Evolutionary conservation across 2,329 filamentous ascomycete species (phyloP).

Genomic region (Aspergillus sclerotialis): DNA sequence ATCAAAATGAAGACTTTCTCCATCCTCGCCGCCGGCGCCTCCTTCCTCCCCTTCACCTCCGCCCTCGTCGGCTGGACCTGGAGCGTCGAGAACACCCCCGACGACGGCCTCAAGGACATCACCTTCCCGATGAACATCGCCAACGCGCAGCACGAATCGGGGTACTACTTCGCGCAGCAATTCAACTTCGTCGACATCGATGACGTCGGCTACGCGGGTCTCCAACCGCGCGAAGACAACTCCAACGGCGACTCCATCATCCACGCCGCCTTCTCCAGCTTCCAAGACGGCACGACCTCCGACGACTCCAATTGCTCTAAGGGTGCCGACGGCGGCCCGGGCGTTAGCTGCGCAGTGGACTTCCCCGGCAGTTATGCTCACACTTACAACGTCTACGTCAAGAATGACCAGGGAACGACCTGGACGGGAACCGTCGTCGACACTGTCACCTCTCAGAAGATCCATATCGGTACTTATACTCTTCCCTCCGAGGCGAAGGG

Average conservation of each 20-base stretch:
- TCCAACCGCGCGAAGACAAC: slow-evolving; percentile 14
- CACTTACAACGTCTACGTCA: slow-evolving; percentile 14
- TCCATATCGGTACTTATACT: slow-evolving; percentile 20
- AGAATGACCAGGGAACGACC: slow-evolving; percentile 16
- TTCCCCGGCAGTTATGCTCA: slow-evolving; percentile 12
- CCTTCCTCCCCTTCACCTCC: slow-evolving; percentile 5
- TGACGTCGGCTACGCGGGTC: slow-evolving; percentile 21
- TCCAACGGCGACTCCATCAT: slow-evolving; percentile 12
- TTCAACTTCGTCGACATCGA: slow-evolving; percentile 14
- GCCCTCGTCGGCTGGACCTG: slow-evolving; percentile 11
- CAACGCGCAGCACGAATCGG: slow-evolving; percentile 12
- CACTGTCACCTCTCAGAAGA: slow-evolving; percentile 9
- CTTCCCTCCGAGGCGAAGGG: slow-evolving; percentile 15
- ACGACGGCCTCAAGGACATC: slow-evolving; percentile 13
- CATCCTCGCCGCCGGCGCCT: slow-evolving; percentile 2
- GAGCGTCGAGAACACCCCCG: slow-evolving; percentile 7
- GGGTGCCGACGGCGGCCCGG: slow-evolving; percentile 21
- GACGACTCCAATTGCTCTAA: slow-evolving; percentile 17
- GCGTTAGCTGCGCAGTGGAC: slow-evolving; percentile 20
- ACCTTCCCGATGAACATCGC: slow-evolving; percentile 17
- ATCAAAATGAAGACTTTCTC: neutral
- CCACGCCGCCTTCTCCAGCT: slow-evolving; percentile 27
- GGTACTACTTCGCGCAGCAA: slow-evolving; percentile 25
- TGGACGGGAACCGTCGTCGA: slow-evolving; percentile 23
- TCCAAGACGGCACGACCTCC: slow-evolving; percentile 16